Evolutionary conservation across 2,329 filamentous ascomycete genomes (phyloP).

Genomic region (Rosellinia necatrix): DNA sequence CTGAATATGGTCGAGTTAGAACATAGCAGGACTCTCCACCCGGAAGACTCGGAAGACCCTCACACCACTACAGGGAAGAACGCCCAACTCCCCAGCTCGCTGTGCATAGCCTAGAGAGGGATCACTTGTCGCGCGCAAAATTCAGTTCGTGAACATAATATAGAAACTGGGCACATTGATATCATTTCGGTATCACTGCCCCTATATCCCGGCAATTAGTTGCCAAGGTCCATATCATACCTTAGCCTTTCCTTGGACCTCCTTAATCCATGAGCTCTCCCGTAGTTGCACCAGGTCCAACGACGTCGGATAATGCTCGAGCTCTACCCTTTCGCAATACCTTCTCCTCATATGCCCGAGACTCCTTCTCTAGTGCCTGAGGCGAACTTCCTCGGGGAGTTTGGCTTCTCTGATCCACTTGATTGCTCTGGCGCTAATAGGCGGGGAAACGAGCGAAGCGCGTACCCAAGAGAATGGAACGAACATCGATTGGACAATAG

Average conservation of each 20-base stretch:
- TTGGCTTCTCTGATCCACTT: slow-evolving; percentile 5
- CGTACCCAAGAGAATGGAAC: slow-evolving; percentile 5
- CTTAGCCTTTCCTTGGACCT: neutral
- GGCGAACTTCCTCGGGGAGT: neutral
- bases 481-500: neutral
- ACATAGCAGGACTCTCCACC: no score
- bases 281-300: neutral
- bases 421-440: neutral
- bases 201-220: neutral
- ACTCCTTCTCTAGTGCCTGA: neutral
- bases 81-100: no score
- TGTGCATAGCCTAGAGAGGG: neutral
- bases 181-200: neutral
- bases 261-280: neutral
- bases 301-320: neutral
- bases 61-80: no score
- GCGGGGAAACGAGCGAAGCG: slow-evolving; percentile 1
- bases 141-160: neutral
- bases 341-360: slow-evolving; percentile 4
- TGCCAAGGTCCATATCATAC: slow-evolving; percentile 1
- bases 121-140: neutral
- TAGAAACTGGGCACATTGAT: neutral
- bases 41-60: no score
- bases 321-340: slow-evolving; percentile 1
- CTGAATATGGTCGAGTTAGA: no score